Evolutionary conservation across 805 yeast genomes (phyloP).

Genomic region (Sugiyamaella americana): DNA sequence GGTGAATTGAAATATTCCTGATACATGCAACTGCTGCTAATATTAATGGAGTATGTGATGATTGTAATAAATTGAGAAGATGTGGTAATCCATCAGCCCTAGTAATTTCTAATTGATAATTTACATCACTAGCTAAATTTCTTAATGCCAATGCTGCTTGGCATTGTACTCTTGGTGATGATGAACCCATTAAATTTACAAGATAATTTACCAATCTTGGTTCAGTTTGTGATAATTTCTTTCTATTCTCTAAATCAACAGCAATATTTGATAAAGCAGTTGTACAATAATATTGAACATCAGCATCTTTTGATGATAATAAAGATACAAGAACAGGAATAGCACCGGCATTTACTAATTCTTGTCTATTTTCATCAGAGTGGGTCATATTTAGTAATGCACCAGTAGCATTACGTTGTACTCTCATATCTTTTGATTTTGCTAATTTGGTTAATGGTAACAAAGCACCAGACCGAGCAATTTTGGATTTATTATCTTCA

Average conservation of each 20-base stretch:
- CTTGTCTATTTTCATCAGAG: constrained; percentile 91
- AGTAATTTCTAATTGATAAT: constrained; percentile 92
- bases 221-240: constrained; percentile 82
- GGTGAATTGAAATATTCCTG: constrained; percentile 94
- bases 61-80: constrained; percentile 80
- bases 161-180: constrained; percentile 92
- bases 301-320: constrained; percentile 82
- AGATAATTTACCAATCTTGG: constrained; percentile 85
- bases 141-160: constrained; percentile 96
- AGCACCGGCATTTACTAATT: constrained; percentile 95
- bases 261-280: constrained; percentile 96
- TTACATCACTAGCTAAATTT: constrained; percentile 91
- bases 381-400: constrained; percentile 98
- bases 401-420: constrained; percentile 98
- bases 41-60: constrained; percentile 84
- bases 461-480: constrained; percentile 93
- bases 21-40: constrained; percentile 98
- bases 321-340: constrained; percentile 91
- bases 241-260: constrained; percentile 88
- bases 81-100: constrained; percentile 94
- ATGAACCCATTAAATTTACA: constrained; percentile 86
- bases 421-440: constrained; percentile 88
- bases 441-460: constrained; percentile 93
- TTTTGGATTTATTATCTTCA: constrained; percentile 92
- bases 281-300: constrained; percentile 97